Evolutionary conservation across 2,329 filamentous ascomycete species (phyloP).

Genomic region (Talaromyces sp.): DNA sequence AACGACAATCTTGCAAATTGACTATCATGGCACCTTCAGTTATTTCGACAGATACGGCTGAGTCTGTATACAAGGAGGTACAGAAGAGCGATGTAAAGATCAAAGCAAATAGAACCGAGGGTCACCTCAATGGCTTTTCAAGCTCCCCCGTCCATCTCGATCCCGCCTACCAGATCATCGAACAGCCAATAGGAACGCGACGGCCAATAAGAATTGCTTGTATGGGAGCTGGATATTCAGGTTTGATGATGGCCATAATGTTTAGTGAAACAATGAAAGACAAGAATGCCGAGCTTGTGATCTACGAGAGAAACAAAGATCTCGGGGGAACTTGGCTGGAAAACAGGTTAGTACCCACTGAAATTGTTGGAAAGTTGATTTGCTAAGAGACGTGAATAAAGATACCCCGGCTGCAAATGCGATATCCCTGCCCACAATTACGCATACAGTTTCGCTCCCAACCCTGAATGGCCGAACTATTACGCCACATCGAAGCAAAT

Average conservation of each 20-base stretch:
- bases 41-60: neutral
- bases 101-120: neutral
- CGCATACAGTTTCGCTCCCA: slow-evolving; percentile 9
- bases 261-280: slow-evolving; percentile 15
- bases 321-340: slow-evolving; percentile 19
- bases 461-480: slow-evolving; percentile 20
- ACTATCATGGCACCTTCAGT: slow-evolving; percentile 12
- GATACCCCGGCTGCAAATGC: slow-evolving; percentile 10
- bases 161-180: slow-evolving; percentile 9
- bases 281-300: slow-evolving; percentile 11
- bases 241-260: slow-evolving; percentile 20
- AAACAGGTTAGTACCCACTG: neutral
- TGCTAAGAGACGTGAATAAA: neutral
- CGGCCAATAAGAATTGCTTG: slow-evolving; percentile 20
- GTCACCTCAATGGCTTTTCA: neutral
- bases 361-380: neutral
- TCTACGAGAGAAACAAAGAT: slow-evolving; percentile 18
- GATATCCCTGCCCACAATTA: slow-evolving; percentile 13
- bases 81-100: neutral
- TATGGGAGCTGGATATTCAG: slow-evolving; percentile 23
- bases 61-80: neutral
- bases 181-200: slow-evolving; percentile 21
- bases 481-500: slow-evolving; percentile 22
- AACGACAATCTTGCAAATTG: neutral
- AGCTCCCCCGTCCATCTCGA: neutral